phyloP scores from a whole-genome alignment of 371 early-diverging fungal genomes.

The Mortierella sp. region DNA sequence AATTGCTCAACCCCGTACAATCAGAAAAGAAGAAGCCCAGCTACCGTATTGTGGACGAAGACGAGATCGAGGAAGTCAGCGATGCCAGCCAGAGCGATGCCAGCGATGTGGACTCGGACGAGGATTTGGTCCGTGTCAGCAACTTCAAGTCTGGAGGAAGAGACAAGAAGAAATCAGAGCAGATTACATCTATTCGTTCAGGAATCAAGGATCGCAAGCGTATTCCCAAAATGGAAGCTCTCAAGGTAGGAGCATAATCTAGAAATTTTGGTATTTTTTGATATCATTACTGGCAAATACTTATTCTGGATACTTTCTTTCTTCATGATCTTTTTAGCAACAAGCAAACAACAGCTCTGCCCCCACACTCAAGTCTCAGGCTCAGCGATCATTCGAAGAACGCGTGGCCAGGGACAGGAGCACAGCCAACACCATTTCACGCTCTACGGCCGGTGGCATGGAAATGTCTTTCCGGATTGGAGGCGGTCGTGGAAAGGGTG shows the following conservation, averaged over 20 bases:
- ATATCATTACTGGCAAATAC: too few species aligned
- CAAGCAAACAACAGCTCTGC: slow-evolving; percentile 46
- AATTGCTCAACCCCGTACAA: slow-evolving; percentile 83
- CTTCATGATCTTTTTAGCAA: slow-evolving; percentile 19
- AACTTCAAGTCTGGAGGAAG: slow-evolving; percentile 59
- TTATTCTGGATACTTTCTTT: not conserved
- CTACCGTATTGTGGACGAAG: slow-evolving; percentile 61
- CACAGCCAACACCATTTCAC: slow-evolving; percentile 60
- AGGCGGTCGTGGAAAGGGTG: slow-evolving; percentile 33
- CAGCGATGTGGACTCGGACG: slow-evolving; percentile 61
- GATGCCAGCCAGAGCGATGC: slow-evolving; percentile 46
- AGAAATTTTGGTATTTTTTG: not conserved
- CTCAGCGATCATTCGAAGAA: slow-evolving; percentile 55
- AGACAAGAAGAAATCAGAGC: slow-evolving; percentile 44
- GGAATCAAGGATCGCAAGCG: slow-evolving; percentile 60
- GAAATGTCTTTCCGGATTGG: slow-evolving; percentile 69
- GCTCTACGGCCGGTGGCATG: slow-evolving; percentile 74
- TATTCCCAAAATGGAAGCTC: slow-evolving; percentile 66
- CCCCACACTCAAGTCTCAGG: slow-evolving; percentile 40
- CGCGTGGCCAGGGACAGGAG: slow-evolving; percentile 47
- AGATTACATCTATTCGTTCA: slow-evolving; percentile 55
- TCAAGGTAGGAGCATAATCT: slow-evolving; percentile 54
- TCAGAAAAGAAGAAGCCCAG: slow-evolving; percentile 56
- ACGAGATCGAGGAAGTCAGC: slow-evolving; percentile 61
- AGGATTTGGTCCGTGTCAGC: slow-evolving; percentile 59